Percentiles rank a stretch among this genome's conserved stretches.
Evolutionary conservation across 148 eudicot genomes (phyloP).

Genomic region (Rhododendron simsii): DNA sequence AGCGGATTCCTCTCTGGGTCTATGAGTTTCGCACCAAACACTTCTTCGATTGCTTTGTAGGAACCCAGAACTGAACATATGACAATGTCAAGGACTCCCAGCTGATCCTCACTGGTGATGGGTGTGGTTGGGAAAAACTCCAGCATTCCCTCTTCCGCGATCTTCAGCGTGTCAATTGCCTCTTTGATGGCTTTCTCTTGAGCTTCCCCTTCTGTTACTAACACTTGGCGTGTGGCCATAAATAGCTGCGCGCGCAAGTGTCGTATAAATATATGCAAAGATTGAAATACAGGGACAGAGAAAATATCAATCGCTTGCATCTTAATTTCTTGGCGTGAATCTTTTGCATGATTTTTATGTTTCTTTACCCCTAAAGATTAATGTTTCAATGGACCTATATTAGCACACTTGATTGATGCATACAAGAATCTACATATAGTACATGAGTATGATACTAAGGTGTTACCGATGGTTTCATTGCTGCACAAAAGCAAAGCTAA

Average conservation of each 20-base stretch:
- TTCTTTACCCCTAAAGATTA: not conserved
- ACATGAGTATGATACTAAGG: too few species aligned
- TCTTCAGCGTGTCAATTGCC: slow-evolving; percentile 17
- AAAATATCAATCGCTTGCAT: too few species aligned
- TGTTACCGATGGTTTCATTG: not conserved
- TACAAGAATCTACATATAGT: not conserved
- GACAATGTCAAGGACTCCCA: slow-evolving; percentile 30
- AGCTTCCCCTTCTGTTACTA: slow-evolving; percentile 12
- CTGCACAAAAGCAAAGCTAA: not conserved
- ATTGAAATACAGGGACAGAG: not conserved
- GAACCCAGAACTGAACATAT: slow-evolving; percentile 11
- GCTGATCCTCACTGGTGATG: not conserved
- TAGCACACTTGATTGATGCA: not conserved
- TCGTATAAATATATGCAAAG: not conserved
- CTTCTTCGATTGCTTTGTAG: slow-evolving; percentile 23
- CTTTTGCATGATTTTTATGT: too few species aligned
- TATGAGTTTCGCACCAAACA: slow-evolving; percentile 11
- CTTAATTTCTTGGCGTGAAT: not conserved
- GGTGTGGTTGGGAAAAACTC: slow-evolving; percentile 12
- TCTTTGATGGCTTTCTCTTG: slow-evolving; percentile 15
- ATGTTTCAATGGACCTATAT: not conserved
- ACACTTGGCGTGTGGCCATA: not conserved
- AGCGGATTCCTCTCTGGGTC: slow-evolving; percentile 26
- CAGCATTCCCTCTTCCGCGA: slow-evolving; percentile 21
- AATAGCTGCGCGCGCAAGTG: slow-evolving; percentile 11